phyloP scores from a whole-genome alignment of 768 basidiomycete genomes.

The Podaxis sp. region DNA sequence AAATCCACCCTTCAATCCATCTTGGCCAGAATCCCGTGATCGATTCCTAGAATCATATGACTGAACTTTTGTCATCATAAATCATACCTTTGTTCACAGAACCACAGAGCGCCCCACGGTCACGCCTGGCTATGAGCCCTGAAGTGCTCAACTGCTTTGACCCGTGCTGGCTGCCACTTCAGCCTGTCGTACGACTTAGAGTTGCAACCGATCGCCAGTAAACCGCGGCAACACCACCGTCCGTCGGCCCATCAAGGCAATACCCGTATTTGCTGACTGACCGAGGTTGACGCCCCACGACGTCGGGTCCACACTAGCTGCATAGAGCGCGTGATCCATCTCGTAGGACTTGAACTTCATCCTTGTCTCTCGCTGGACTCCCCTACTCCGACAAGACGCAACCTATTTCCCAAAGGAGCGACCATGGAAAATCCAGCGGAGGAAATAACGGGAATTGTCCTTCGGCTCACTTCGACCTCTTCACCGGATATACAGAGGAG shows the following conservation, averaged over 20 bases:
- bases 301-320: background rate
- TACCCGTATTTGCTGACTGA: background rate
- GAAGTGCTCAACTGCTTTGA: too few species aligned
- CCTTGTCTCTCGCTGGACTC: too few species aligned
- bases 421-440: conserved; percentile 48
- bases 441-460: conserved; percentile 44
- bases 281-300: background rate
- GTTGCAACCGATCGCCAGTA: background rate
- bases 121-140: too few species aligned
- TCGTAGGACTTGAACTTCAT: background rate
- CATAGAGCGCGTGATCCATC: background rate
- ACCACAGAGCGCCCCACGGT: too few species aligned
- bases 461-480: conserved; percentile 39
- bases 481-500: conserved; percentile 46
- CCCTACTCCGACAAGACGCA: background rate
- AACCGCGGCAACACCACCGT: background rate
- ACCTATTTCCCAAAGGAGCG: background rate
- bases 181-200: background rate
- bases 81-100: too few species aligned
- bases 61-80: too few species aligned
- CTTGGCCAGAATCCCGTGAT: too few species aligned
- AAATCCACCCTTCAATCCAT: too few species aligned
- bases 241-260: background rate
- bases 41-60: too few species aligned
- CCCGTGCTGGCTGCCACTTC: too few species aligned